Evolutionary conservation across 306 rosid genomes (phyloP), one percentile per base, ranked within the genome.

Genomic region (Vigna trinervia): DNA sequence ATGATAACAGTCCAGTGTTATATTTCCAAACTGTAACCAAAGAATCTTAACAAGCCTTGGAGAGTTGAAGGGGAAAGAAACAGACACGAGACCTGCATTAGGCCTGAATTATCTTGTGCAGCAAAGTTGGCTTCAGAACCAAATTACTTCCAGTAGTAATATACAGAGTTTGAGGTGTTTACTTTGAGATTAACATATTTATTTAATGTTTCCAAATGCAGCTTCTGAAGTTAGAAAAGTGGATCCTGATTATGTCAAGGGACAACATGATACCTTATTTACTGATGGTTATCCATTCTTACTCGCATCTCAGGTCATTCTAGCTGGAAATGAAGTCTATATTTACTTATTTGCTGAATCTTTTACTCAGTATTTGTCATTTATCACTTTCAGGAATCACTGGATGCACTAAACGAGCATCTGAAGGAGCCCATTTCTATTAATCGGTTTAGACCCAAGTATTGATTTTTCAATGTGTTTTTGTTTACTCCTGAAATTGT

Each of bases 381-480:
- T 51, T 56, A 69, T 79, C 59, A 51, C 60, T 83, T 83, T 78
- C 93, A 94, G 98, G 95, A 75, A 58, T 92, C 98, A 32, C 0
- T 92, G 90, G 85, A 90, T 86, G 88, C 85, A 62, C 84, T 94
- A 54, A 94, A 94, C 74, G 26, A 78, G 81, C 81, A 80, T 81
- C 85, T 94, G 78, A 80, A 83, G 81, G 92, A 92, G 74, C 92
- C 90, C n/a, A 15, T 94, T 48, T 70, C 92, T 73, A 80, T 89
- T 36, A 89, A 94, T 76, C 97, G 98, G 4, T 94, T 92, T 81
- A 88, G 98, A 81, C 92, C 98, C 78, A 94, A 92, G 96, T 94
- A 89, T 69, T 53, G 1, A 60, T 74, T 52, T 78, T 19, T 78
- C 58, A 19, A 58, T 60, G 20, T 34, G 75, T 75, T 48, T 36